Conservation (phyloP, 2,329 filamentous ascomycete genomes). For the Onygena corvina region DNA sequence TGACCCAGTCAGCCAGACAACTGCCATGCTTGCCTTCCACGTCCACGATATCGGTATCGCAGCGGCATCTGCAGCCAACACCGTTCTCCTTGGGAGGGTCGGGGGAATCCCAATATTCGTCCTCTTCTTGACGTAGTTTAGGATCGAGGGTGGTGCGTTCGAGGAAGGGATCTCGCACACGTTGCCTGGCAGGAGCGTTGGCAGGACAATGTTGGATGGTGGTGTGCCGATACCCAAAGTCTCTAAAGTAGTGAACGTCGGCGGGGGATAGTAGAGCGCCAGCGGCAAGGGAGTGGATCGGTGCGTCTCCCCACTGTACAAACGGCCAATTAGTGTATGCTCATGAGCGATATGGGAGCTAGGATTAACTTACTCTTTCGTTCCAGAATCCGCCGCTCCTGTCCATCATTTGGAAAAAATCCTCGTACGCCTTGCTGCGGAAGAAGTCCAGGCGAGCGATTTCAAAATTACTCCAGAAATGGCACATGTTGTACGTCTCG, state of each 20-base stretch:
- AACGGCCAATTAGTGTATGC: constrained; percentile 22
- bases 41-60: constrained; percentile 93
- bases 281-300: constrained; percentile 92
- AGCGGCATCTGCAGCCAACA: constrained; percentile 89
- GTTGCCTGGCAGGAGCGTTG: constrained; percentile 80
- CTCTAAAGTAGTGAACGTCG: constrained; percentile 97
- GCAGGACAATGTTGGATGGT: constrained; percentile 98
- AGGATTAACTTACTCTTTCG: constrained; percentile 61
- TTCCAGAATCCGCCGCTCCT: constrained; percentile 97
- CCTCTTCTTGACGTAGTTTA: constrained; percentile 77
- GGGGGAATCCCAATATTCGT: constrained; percentile 86
- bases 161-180: constrained; percentile 65
- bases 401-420: constrained; percentile 99
- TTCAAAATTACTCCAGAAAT: constrained; percentile 99
- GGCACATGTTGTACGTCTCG: constrained; percentile 99
- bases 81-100: constrained; percentile 88
- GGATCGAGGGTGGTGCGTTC: constrained; percentile 71
- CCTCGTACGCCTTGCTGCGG: constrained; percentile 91
- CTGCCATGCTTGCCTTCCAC: constrained; percentile 96
- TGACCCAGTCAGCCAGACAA: constrained; percentile 91
- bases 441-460: constrained; percentile 93
- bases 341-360: constrained; percentile 18
- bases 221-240: constrained; percentile 95
- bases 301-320: constrained; percentile 90
- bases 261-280: constrained; percentile 67